Conservation (phyloP, 352 stramenopile genomes). For the Elongisporangium prolatum region DNA sequence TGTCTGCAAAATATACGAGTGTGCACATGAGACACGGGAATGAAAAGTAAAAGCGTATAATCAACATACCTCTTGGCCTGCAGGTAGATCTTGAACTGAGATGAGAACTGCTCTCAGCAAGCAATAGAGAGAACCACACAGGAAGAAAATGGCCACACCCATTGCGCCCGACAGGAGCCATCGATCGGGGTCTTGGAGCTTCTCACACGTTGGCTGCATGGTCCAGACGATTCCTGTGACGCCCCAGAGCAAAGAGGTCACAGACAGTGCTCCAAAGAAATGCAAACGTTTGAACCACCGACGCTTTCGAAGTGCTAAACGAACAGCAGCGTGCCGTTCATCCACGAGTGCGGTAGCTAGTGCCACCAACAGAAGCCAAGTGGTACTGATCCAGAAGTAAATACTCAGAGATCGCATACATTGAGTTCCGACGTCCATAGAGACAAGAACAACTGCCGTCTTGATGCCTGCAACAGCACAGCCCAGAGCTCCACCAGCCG, state of each 20-base stretch:
- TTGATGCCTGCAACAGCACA: background rate
- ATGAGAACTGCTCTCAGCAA: background rate
- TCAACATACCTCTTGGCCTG: slow-evolving; percentile 16
- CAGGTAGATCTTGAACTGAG: background rate
- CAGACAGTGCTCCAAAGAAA: background rate
- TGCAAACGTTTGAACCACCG: background rate
- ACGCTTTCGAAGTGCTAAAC: background rate
- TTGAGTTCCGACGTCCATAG: background rate
- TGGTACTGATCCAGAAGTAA: background rate
- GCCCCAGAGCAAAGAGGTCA: background rate
- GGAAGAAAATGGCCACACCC: background rate
- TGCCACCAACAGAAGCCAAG: background rate
- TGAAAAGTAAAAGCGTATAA: background rate
- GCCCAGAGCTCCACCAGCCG: background rate
- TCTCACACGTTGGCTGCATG: background rate
- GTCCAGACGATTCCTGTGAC: background rate
- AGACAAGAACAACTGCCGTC: background rate
- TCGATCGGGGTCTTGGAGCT: background rate
- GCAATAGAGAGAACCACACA: background rate
- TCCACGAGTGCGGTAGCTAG: background rate
- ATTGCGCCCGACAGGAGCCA: background rate
- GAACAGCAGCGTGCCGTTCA: background rate
- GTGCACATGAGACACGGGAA: background rate
- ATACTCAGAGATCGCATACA: background rate
- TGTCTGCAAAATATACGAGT: slow-evolving; percentile 11